These are phyloP conservation scores for Quercus ilex DNA, from an alignment of 306 rosid species.

Conservation along the genomic window DNA sequence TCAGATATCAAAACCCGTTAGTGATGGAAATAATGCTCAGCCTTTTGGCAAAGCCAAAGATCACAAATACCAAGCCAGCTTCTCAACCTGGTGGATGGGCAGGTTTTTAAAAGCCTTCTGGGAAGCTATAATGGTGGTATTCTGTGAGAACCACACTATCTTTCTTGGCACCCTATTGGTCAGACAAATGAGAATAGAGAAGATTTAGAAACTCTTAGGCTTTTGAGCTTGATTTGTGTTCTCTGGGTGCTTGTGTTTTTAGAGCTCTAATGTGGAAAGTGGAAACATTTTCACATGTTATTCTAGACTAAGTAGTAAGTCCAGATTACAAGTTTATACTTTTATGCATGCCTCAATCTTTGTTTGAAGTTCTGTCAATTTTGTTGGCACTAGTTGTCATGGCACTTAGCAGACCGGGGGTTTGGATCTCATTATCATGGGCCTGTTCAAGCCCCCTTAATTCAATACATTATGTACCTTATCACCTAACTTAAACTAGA, in stretches of 20 bases:
- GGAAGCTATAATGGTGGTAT: constrained; percentile 16
- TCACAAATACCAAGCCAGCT: constrained; percentile 44
- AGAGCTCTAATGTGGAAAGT: constrained; percentile 19
- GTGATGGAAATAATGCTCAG: constrained; percentile 50
- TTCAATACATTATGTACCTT: no score
- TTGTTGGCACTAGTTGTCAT: no score
- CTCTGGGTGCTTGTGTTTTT: constrained; percentile 44
- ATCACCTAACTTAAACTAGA: no score
- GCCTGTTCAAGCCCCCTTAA: no score
- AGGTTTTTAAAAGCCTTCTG: constrained; percentile 47
- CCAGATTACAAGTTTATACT: constrained; percentile 2
- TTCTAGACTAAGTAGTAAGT: neutral
- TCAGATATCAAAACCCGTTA: constrained; percentile 39
- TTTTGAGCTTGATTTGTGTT: constrained; percentile 31
- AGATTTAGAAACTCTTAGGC: constrained; percentile 8
- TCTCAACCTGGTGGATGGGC: constrained; percentile 99
- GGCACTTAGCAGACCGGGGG: no score
- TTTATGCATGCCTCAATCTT: constrained; percentile 6
- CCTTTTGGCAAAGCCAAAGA: constrained; percentile 38
- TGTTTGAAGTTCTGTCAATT: neutral
- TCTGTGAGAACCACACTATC: constrained; percentile 11
- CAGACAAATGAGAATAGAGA: constrained; percentile 24
- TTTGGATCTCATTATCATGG: no score
- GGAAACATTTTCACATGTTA: constrained; percentile 26
- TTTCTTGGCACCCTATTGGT: constrained; percentile 5